Base-by-base conservation (phyloP, 108 stramenopile species). In the Cyclostephanos invisitatus region DNA sequence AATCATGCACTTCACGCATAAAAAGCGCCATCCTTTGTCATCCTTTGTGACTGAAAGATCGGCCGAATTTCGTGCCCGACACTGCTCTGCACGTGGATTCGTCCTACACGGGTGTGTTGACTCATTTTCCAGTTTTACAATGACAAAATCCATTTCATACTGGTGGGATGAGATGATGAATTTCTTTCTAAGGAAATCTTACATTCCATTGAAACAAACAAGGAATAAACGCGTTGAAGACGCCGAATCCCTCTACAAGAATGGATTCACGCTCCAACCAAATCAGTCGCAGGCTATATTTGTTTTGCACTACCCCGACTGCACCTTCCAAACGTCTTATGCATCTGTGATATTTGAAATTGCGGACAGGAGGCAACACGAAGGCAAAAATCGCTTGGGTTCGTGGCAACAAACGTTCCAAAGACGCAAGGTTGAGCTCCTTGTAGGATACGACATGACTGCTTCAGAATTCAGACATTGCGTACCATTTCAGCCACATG, bases 221-320 rank as follows among this genome's bases (percentile, higher is more conserved):
- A 36, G 36, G 17, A 61, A 20, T 61, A 42, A 20, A 11, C 60
- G n/a, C 21, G 25, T 50, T 54, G 37, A 56, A 22, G 61, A 67
- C 42, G 22, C 25, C 6, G 78, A 76, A 29, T 69, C 55, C 42
- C 51, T 84, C 24, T 59, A 70, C 60, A 61, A 38, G 28, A 29
- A 80, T 25, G 71, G 84, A 25, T 90, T 88, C 66, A 73, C 62
- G 21, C 74, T 93, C 35, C 27, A 62, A 28, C 89, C 91, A n/a
- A 88, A 87, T 9, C 72, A 87, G 65, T 90, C 82, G 46, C 69
- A 56, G 14, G 79, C 85, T 5, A 70, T 93, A 35, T 89, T 79
- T 59, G 66, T 93, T 46, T 76, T 89, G 61, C 85, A 90, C 50
- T 53, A 66, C 32, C 78, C 89, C n/a, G 86, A 87, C 60, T 93